Base-by-base conservation (phyloP, 202 grass and related monocot genomes). In the Carex arenaria region DNA sequence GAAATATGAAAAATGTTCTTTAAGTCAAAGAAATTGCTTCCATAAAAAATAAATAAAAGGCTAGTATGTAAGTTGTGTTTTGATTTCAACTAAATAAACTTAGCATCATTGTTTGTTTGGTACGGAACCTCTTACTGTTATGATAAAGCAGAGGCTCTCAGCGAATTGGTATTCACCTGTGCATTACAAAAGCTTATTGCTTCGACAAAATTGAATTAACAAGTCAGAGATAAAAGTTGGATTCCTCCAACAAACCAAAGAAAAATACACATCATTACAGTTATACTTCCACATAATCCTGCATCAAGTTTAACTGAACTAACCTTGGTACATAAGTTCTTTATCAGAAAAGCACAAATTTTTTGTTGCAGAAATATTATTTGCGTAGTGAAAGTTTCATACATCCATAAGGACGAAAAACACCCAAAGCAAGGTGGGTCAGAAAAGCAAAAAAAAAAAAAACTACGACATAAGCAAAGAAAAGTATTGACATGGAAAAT, bases 381-480 rank as follows among this genome's bases (percentile, higher is more conserved):
- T 75, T 75, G 11, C 23, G 0, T 31, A 55, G 12, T 75, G 47
- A 75, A 59, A 59, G 31, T 75, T 75, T 75, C 23, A 68, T 42
- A 31, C 23, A 75, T 70, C 67, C 18, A 31, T 22, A 75, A 17
- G 23, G 49, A 55, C 30, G 14, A 55, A 75, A 34, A 67, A 31
- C 64, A 67, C 31, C 64, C 30, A 67, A 75, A 53, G 26, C 13
- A 75, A 51, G 23, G 47, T 75, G 47, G 36, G 49, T 13, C 13
- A 10, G 20, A 55, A 75, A 75, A 74, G 10, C 22, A 53, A 4
- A 69, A 53, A 74, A 75, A 75, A 54, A 69, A 53, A 74, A 75
- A 75, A 54, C 12, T 55, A 54, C 3, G 51, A 75, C 72, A 55
- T 32, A 55, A 54, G 47, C 71, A 31, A 20, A 54, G 26, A 75